Percentiles rank a stretch among this genome's conserved stretches.
phyloP scores from a whole-genome alignment of 306 rosid species.

The Mimosa pudica region DNA sequence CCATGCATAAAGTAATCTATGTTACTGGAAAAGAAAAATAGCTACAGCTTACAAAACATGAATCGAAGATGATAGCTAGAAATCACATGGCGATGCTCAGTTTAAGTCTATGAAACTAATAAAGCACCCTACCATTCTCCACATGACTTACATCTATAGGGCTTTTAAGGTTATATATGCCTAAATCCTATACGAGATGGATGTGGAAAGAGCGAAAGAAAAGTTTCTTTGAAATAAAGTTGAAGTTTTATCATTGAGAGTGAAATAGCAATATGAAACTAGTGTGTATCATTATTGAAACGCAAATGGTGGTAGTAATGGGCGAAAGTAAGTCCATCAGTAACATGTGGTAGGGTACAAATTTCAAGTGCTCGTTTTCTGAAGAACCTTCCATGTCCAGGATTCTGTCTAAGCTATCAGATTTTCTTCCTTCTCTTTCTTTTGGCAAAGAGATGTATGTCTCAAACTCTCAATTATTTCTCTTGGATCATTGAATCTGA shows the following conservation, averaged over 20 bases:
- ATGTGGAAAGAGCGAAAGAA: neutral
- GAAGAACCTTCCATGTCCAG: slow-evolving; percentile 15
- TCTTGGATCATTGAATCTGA: slow-evolving; percentile 36
- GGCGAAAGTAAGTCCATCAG: neutral
- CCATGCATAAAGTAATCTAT: neutral
- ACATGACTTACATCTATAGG: slow-evolving; percentile 10
- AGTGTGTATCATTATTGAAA: neutral
- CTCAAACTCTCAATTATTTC: slow-evolving; percentile 24
- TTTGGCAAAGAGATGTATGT: neutral
- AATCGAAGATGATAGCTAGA: slow-evolving; percentile 22
- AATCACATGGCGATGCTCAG: slow-evolving; percentile 25
- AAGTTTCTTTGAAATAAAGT: neutral
- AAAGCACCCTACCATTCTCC: slow-evolving; percentile 16
- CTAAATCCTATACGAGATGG: neutral
- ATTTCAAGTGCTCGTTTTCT: neutral
- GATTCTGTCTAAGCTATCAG: slow-evolving; percentile 5
- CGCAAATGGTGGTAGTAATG: slow-evolving; percentile 12
- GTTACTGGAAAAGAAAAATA: neutral
- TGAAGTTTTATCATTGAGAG: neutral
- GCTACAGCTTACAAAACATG: neutral
- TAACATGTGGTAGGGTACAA: slow-evolving; percentile 23
- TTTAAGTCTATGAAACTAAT: neutral
- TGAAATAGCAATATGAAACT: neutral
- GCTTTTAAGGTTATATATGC: neutral
- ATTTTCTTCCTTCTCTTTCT: neutral